Base-by-base conservation (phyloP, 371 early-diverging fungal species). In the Mortierella sp. region DNA sequence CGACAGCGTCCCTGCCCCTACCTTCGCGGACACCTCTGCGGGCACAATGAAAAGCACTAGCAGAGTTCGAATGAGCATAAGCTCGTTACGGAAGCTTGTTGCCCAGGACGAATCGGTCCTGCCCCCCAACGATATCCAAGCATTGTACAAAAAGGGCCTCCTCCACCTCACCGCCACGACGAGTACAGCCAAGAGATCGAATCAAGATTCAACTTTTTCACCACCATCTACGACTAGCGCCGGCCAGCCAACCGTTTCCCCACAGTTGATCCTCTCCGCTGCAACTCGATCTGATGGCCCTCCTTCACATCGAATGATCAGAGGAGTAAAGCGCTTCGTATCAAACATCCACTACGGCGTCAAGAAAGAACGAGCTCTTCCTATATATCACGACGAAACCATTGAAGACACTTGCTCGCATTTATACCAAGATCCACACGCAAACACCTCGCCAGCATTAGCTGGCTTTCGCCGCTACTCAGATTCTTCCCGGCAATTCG, bases 381-480 rank as follows among this genome's bases (percentile, higher is more conserved):
- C 61, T 2, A 52, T 61, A 9, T 72, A 61, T 21, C 72, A 72
- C 39, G 52, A 53, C 3, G 58, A 56, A n/a, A 32, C 51, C 12
- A 65, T 72, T 31, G 63, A 65, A 27, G 66, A 72, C 41, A 72
- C 72, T n/a, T 65, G 66, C 57, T 72, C 72, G 2, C 72, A 72
- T 28, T 24, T 72, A 26, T 60, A 60, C 23, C 47, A 3, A 47
- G 24, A 23, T 7, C 9, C 26, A 23, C 3, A 34, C 14, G 14
- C 37, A 14, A 34, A 34, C 37, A 34, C 14, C 37, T 14, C 1
- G 37, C 37, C 37, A 34, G n/a, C n/a, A n/a, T 14, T 11, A 34
- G 11, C 53, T 9, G 56, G 43, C 6, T 43, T 63, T 37, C 59
- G 71, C 11, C 59, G 71, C 30, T 64, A 70, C 43, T 70, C 71